Evolutionary conservation across 2,329 filamentous ascomycete genomes (phyloP).

Genomic region (Tolypocladium album): DNA sequence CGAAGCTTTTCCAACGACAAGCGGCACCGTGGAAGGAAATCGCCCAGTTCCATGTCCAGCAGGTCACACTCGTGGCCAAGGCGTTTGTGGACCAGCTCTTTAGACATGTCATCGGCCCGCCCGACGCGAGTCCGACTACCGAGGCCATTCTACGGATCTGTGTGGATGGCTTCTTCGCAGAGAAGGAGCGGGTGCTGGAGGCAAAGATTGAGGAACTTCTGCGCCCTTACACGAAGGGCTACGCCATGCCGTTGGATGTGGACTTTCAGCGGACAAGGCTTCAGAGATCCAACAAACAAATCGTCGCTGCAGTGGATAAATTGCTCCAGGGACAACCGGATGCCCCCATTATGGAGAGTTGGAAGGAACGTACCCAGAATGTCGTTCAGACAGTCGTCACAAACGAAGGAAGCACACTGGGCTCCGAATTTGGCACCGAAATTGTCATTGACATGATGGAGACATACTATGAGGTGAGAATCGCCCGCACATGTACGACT

Average conservation of each 20-base stretch:
- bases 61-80: constrained; percentile 16
- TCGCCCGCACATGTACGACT: too few relatives aligned
- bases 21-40: constrained; percentile 26
- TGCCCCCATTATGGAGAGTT: background rate
- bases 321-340: background rate
- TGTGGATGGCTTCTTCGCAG: constrained; percentile 17
- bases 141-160: constrained; percentile 12
- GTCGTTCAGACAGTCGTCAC: constrained; percentile 3
- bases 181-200: constrained; percentile 18
- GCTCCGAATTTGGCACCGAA: constrained; percentile 21
- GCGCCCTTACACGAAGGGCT: background rate
- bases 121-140: background rate
- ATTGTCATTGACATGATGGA: constrained; percentile 33
- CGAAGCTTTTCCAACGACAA: constrained; percentile 28
- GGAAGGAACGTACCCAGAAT: background rate
- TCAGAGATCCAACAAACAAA: background rate
- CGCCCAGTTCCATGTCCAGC: constrained; percentile 21
- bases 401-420: background rate
- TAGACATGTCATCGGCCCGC: constrained; percentile 15
- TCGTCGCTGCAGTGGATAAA: background rate
- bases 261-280: constrained; percentile 15
- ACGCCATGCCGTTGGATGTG: constrained; percentile 13
- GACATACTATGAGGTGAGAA: constrained; percentile 30
- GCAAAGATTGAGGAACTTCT: constrained; percentile 31
- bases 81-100: constrained; percentile 26